phyloP scores from a whole-genome alignment of 2,329 filamentous ascomycete genomes.

The Aaosphaeria arxii region DNA sequence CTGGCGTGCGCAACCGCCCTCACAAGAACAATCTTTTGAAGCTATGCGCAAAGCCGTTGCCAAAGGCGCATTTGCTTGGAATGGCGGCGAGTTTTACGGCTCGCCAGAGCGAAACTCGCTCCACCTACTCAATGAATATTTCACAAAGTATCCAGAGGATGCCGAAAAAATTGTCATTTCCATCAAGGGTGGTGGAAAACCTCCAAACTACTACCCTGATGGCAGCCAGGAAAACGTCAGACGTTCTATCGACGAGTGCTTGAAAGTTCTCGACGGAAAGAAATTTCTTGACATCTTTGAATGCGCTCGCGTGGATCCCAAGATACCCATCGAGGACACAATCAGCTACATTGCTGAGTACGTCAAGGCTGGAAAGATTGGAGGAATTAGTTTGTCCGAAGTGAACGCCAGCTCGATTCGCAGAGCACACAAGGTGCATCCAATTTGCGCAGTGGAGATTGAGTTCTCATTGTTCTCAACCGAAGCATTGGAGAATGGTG shows the following conservation, averaged over 20 bases:
- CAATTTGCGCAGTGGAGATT: slow-evolving; percentile 58
- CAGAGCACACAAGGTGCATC: slow-evolving; percentile 51
- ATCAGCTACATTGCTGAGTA: slow-evolving; percentile 40
- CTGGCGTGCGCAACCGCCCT: slow-evolving; percentile 40
- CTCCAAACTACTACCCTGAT: slow-evolving; percentile 35
- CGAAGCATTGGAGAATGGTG: slow-evolving; percentile 56
- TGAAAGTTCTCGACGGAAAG: slow-evolving; percentile 44
- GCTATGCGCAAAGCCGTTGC: slow-evolving; percentile 45
- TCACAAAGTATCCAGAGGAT: slow-evolving; percentile 50
- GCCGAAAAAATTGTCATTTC: slow-evolving; percentile 49
- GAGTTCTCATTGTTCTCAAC: slow-evolving; percentile 59
- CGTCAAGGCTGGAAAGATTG: slow-evolving; percentile 42
- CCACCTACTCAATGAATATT: slow-evolving; percentile 50
- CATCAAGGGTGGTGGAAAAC: slow-evolving; percentile 48
- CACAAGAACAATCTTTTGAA: slow-evolving; percentile 38
- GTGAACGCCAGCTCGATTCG: slow-evolving; percentile 46
- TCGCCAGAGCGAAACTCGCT: slow-evolving; percentile 46
- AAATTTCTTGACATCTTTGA: slow-evolving; percentile 51
- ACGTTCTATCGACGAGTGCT: slow-evolving; percentile 46
- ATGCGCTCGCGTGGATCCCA: slow-evolving; percentile 43
- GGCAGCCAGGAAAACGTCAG: slow-evolving; percentile 41
- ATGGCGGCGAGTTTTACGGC: slow-evolving; percentile 51
- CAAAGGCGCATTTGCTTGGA: slow-evolving; percentile 48
- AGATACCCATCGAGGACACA: slow-evolving; percentile 45
- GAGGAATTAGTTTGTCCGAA: slow-evolving; percentile 47